phyloP scores from a whole-genome alignment of 1,284 basidiomycete genomes.

The Cystobasidium sp. region DNA sequence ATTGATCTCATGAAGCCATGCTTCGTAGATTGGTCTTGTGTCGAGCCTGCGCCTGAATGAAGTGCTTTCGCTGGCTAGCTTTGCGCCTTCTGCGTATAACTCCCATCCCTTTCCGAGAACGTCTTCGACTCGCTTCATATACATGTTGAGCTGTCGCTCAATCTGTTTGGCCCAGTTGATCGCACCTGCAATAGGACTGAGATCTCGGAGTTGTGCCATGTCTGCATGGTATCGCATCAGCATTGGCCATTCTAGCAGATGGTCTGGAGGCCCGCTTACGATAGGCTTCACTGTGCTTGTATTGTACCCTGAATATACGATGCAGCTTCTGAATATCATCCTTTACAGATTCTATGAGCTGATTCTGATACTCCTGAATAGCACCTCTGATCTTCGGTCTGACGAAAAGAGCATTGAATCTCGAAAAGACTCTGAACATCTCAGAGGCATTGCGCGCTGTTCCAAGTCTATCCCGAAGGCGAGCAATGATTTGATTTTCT shows the following conservation, averaged over 20 bases:
- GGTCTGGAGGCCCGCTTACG: constrained; percentile 22
- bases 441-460: constrained; percentile 96
- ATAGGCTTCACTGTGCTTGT: constrained; percentile 44
- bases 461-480: constrained; percentile 87
- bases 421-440: constrained; percentile 98
- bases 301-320: constrained; percentile 67
- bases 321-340: constrained; percentile 95
- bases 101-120: constrained; percentile 99
- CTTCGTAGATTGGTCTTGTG: constrained; percentile 89
- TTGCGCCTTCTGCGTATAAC: constrained; percentile 97
- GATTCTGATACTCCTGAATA: constrained; percentile 98
- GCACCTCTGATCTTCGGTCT: constrained; percentile 94
- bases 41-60: constrained; percentile 96
- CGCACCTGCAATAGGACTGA: constrained; percentile 94
- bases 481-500: constrained; percentile 97
- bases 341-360: constrained; percentile 95
- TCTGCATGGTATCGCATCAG: constrained; percentile 58
- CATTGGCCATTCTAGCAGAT: constrained; percentile 72
- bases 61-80: constrained; percentile 85
- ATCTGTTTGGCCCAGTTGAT: constrained; percentile 99
- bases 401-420: constrained; percentile 97
- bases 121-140: constrained; percentile 99
- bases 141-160: constrained; percentile 90
- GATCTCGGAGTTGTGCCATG: constrained; percentile 96
- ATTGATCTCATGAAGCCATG: constrained; percentile 95